Evolutionary conservation across 805 yeast species (phyloP).

Genomic region (Pichia nanzhaoensis): DNA sequence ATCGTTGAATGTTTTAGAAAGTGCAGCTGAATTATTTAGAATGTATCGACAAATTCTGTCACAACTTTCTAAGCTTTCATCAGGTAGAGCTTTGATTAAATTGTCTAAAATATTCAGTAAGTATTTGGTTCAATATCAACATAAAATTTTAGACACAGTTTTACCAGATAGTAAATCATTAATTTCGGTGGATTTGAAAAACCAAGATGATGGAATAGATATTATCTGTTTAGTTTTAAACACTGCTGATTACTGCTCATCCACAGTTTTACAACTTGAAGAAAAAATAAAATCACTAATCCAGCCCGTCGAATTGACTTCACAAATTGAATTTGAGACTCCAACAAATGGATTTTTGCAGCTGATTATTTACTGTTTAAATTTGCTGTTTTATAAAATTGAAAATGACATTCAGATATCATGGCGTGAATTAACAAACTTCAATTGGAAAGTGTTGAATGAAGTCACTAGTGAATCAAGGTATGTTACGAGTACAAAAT

Average conservation of each 20-base stretch:
- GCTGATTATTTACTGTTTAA: slow-evolving; percentile 52
- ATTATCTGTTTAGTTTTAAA: slow-evolving; percentile 68
- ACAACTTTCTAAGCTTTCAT: slow-evolving; percentile 59
- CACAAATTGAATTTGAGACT: slow-evolving; percentile 45
- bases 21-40: slow-evolving; percentile 83
- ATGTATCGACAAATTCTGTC: slow-evolving; percentile 64
- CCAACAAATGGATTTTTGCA: slow-evolving; percentile 52
- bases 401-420: slow-evolving; percentile 55
- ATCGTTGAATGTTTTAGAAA: slow-evolving; percentile 55
- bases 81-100: slow-evolving; percentile 43
- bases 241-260: slow-evolving; percentile 84
- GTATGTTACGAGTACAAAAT: slow-evolving; percentile 55
- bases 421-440: slow-evolving; percentile 78
- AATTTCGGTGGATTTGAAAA: slow-evolving; percentile 27
- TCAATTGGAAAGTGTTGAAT: slow-evolving; percentile 63
- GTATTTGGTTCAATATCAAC: slow-evolving; percentile 56
- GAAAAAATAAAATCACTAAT: slow-evolving; percentile 44
- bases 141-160: slow-evolving; percentile 41
- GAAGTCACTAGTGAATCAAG: slow-evolving; percentile 67
- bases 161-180: slow-evolving; percentile 35
- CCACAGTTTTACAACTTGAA: slow-evolving; percentile 71
- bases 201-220: slow-evolving; percentile 53
- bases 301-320: slow-evolving; percentile 29
- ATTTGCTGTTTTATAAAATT: slow-evolving; percentile 49
- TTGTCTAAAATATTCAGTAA: slow-evolving; percentile 55